Percentiles rank a stretch among this genome's conserved stretches.
These are phyloP conservation scores for Aeschynomene evenia DNA, from an alignment of 306 rosid genomes.

Conservation along the genomic window DNA sequence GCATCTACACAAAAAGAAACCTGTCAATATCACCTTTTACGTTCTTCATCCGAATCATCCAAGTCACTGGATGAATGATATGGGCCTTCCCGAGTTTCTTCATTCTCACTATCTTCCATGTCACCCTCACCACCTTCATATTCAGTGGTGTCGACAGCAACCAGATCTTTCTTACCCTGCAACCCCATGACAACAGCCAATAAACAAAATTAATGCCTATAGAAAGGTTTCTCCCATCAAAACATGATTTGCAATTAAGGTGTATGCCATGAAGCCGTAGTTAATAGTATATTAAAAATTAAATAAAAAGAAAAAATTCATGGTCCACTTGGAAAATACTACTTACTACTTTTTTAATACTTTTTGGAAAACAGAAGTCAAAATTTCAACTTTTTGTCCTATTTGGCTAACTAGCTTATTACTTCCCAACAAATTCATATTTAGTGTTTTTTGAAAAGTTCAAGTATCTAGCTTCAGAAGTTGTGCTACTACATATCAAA, in stretches of 20 bases:
- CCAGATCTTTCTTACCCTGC: constrained; percentile 91
- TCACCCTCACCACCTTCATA: constrained; percentile 60
- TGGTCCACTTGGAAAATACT: too few species aligned
- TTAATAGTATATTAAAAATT: not conserved
- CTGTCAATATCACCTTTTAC: constrained; percentile 60
- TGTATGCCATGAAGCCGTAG: not conserved
- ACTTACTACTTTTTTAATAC: too few species aligned
- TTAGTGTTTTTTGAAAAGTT: too few species aligned
- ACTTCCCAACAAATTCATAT: too few species aligned
- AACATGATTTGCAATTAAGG: not conserved
- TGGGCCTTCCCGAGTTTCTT: constrained; percentile 34
- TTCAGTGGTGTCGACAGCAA: constrained; percentile 66
- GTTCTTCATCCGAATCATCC: constrained; percentile 85
- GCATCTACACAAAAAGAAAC: constrained; percentile 13
- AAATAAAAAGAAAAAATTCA: constrained; percentile 3
- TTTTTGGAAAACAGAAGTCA: too few species aligned
- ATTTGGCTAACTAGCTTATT: too few species aligned
- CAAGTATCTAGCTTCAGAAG: too few species aligned
- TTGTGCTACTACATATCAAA: too few species aligned
- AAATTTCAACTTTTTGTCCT: too few species aligned
- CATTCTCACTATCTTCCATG: constrained; percentile 50
- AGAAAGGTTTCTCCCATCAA: not conserved
- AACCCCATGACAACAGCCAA: constrained; percentile 21
- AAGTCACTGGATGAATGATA: constrained; percentile 63
- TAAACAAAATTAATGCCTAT: not conserved